Evolutionary conservation across 768 basidiomycete genomes (phyloP).

Genomic region (Phylloporus scabripes): DNA sequence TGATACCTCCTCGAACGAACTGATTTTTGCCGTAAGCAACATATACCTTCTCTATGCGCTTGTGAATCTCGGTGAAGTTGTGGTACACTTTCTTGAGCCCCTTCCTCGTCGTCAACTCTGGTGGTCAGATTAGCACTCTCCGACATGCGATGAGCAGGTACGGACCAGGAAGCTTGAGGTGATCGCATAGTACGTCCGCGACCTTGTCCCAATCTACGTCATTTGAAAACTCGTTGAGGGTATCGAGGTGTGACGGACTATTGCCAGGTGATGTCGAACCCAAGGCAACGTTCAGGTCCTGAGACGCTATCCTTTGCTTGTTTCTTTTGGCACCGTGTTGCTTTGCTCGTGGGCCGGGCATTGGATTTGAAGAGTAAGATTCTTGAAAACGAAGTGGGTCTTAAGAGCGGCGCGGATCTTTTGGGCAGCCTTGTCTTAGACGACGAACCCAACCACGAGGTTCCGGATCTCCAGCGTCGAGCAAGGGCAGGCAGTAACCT

Average conservation of each 20-base stretch:
- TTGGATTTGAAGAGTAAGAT: no score
- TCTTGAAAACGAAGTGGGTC: no score
- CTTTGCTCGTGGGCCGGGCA: constrained; percentile 25
- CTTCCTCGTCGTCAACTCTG: constrained; percentile 51
- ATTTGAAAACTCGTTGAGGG: constrained; percentile 23
- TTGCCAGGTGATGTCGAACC: neutral
- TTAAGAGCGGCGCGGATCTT: neutral
- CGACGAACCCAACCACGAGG: no score
- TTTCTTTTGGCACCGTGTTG: constrained; percentile 13
- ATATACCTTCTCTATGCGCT: constrained; percentile 47
- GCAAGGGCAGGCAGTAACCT: no score
- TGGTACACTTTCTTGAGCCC: constrained; percentile 60
- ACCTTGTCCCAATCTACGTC: constrained; percentile 46
- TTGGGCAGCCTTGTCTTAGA: no score
- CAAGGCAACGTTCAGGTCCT: neutral
- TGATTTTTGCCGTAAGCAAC: constrained; percentile 38
- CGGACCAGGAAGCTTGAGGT: constrained; percentile 52
- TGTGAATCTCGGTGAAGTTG: constrained; percentile 49
- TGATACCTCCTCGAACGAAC: constrained; percentile 49
- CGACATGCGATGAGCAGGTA: neutral
- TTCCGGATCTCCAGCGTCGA: no score
- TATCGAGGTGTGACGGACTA: constrained; percentile 1
- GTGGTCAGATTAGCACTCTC: neutral
- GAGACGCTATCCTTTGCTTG: constrained; percentile 9
- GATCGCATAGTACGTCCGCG: constrained; percentile 44